A percentile compares a stretch with the other conserved stretches of the same genome.
Evolutionary conservation across 768 basidiomycete species (phyloP).

Genomic region (Lepiota brunneoincarnata): DNA sequence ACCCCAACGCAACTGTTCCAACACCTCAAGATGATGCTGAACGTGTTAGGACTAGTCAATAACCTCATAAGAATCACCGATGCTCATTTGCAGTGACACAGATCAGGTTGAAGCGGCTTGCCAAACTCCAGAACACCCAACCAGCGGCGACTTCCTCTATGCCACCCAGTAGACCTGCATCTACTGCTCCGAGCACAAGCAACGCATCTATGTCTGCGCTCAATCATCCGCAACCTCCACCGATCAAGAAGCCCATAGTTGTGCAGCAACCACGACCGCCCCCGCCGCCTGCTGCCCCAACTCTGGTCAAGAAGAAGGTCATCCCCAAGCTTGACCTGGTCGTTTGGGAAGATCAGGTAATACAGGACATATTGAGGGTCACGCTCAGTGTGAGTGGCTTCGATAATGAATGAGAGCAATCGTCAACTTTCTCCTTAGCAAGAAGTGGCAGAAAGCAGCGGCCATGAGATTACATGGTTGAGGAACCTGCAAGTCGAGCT

Average conservation of each 20-base stretch:
- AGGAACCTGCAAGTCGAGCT: conserved; percentile 73
- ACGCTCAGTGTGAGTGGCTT: conserved; percentile 68
- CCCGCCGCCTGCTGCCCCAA: conserved; percentile 25
- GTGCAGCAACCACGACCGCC: conserved; percentile 27
- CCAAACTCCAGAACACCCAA: conserved; percentile 61
- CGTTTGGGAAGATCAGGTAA: conserved; percentile 72
- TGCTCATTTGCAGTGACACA: conserved; percentile 27
- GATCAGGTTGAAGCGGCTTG: conserved; percentile 92
- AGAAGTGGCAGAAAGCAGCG: conserved; percentile 54
- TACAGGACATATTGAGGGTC: conserved; percentile 68
- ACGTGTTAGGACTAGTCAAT: conserved; percentile 44
- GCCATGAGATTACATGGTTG: conserved; percentile 79
- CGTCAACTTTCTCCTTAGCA: conserved; percentile 34
- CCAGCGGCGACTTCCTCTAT: conserved; percentile 20
- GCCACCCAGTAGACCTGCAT: conserved; percentile 23
- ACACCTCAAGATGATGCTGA: conserved; percentile 79
- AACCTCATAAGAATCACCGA: not conserved
- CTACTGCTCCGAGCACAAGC: conserved; percentile 15
- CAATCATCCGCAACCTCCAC: conserved; percentile 31
- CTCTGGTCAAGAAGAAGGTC: conserved; percentile 47
- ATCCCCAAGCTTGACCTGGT: conserved; percentile 43
- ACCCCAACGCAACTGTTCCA: conserved; percentile 22
- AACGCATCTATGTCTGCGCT: conserved; percentile 6
- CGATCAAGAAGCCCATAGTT: conserved; percentile 32
- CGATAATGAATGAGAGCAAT: not conserved